A percentile compares a stretch with the other conserved stretches of the same genome.
phyloP scores from a whole-genome alignment of 192 early-diverging fungal genomes.

The Martensiomyces pterosporus region DNA sequence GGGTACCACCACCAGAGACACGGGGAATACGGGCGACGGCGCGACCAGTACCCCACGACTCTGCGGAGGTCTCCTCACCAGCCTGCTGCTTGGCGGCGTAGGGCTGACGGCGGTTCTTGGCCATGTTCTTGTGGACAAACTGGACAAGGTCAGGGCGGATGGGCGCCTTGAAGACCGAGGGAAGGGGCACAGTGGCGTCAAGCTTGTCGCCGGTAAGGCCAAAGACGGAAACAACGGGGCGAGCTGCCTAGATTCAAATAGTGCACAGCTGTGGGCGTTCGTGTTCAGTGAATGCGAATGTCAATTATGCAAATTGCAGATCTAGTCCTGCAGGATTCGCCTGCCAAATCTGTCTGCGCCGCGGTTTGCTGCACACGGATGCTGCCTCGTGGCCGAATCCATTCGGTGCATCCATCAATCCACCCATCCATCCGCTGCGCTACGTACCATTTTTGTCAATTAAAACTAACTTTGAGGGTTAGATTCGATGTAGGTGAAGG shows the following conservation, averaged over 20 bases:
- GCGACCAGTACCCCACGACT: constrained; percentile 97
- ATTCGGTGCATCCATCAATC: background rate
- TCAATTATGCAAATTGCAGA: too few relatives aligned
- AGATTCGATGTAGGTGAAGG: too few relatives aligned
- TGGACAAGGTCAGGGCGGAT: constrained; percentile 95
- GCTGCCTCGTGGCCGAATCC: background rate
- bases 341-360: too few relatives aligned
- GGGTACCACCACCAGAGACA: constrained; percentile 93
- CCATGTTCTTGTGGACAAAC: constrained; percentile 96
- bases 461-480: too few relatives aligned
- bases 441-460: constrained; percentile 33
- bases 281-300: background rate
- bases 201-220: constrained; percentile 71
- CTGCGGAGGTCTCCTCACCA: constrained; percentile 97
- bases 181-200: constrained; percentile 73
- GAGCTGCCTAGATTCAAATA: constrained; percentile 56
- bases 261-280: background rate
- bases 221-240: constrained; percentile 91
- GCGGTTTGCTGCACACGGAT: too few relatives aligned
- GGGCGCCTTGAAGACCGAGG: constrained; percentile 92
- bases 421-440: constrained; percentile 2
- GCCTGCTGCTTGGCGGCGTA: constrained; percentile 95
- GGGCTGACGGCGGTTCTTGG: constrained; percentile 98
- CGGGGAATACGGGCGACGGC: constrained; percentile 99
- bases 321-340: too few relatives aligned